Evolutionary conservation across 345 rosid genomes (phyloP).

Genomic region (Eutrema heterophyllum): DNA sequence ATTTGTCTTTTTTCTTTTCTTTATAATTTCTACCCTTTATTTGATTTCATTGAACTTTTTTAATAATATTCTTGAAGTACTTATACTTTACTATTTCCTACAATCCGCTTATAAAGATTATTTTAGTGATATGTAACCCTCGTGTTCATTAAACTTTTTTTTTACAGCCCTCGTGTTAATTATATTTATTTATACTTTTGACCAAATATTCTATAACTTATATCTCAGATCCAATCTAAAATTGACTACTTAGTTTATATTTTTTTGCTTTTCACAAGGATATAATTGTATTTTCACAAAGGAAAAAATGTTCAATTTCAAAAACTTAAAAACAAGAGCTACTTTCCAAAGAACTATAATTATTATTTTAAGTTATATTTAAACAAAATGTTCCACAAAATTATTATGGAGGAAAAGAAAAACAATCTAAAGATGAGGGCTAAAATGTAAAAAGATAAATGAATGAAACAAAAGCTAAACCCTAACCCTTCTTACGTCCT

Average conservation of each 20-base stretch:
- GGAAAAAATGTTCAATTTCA: not conserved
- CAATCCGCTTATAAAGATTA: not conserved
- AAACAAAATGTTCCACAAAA: not conserved
- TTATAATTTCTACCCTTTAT: not conserved
- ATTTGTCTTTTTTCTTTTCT: not conserved
- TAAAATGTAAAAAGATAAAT: constrained; percentile 1
- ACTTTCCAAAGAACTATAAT: not conserved
- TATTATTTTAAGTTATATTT: not conserved
- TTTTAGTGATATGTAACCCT: not conserved
- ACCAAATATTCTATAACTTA: not conserved
- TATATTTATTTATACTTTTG: not conserved
- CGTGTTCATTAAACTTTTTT: constrained; percentile 4
- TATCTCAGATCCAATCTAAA: not conserved
- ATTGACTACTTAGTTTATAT: not conserved
- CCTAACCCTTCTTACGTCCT: constrained; percentile 12
- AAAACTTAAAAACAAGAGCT: not conserved
- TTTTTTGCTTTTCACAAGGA: not conserved
- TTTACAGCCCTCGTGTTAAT: not conserved
- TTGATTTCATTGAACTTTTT: not conserved
- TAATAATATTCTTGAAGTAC: not conserved
- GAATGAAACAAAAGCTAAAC: constrained; percentile 9
- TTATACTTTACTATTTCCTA: not conserved
- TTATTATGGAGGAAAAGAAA: not conserved
- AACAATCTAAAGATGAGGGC: not conserved
- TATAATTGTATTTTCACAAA: not conserved